Base-by-base conservation (phyloP, 495 filamentous ascomycete species). In the Aspergillus cavernicola region DNA sequence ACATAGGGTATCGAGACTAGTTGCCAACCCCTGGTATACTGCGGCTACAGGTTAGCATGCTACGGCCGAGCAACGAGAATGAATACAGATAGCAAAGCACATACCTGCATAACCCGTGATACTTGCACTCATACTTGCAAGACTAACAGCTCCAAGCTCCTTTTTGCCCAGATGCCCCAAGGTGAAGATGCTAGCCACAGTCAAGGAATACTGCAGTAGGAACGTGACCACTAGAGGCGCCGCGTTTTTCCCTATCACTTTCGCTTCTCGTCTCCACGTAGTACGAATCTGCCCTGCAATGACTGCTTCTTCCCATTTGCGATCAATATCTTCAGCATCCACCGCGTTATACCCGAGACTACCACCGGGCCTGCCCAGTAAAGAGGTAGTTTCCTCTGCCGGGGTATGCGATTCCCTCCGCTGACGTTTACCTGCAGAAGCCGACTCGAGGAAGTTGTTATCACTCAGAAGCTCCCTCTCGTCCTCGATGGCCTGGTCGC, bases 221-320 rank as follows among this genome's bases (percentile, higher is more conserved):
- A 88, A 90, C 6, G 86, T 89, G 31, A 85, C 63, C 45, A 89
- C 83, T 18, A 89, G 70, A 0, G 85, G 84, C 15, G 73, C 68
- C n/a, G 82, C 83, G 61, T 85, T 86, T 59, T 71, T 73, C 4
- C 66, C 61, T 29, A 92, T 72, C 0, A 88, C 86, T 65, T 86
- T 83, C 1, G 84, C 79, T 72, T 96, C 90, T 52, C 88, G 80
- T 59, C 83, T 82, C 87, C 89, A 95, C 0, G 89, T 90, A 3
- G 90, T 95, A 43, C 87, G 82, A 55, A 95, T 87, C 52, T 77
- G 71, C 7, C 88, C 88, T 3, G 81, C 78, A 0, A 78, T 74
- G 10, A 92, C 88, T 2, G 89, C 88, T 32, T 86, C 84, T 50
- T 90, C 85, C 90, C 90, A 96, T 69, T 87, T 85, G 39, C 77